Conservation (phyloP, 345 rosid genomes). For the Eucalyptus curtisii region DNA sequence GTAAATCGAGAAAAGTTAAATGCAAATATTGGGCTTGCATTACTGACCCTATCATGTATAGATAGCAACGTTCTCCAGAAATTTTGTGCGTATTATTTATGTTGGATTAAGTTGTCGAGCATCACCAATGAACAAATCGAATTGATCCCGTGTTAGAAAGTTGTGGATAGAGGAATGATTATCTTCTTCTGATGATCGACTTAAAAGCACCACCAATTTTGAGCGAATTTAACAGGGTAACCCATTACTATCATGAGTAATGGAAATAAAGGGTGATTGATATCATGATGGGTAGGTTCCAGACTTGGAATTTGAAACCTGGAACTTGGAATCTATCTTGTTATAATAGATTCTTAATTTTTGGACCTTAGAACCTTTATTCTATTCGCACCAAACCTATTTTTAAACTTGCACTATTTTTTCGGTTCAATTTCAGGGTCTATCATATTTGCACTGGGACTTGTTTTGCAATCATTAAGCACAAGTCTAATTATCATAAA, state of each 20-base stretch:
- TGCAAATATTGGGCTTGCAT: neutral
- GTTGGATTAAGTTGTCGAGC: neutral
- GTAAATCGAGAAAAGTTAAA: neutral
- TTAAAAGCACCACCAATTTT: neutral
- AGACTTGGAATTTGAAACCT: no score
- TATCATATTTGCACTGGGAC: no score
- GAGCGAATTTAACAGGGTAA: neutral
- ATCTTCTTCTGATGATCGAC: rapidly evolving
- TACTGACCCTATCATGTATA: neutral
- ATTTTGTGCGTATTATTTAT: neutral
- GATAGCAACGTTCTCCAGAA: neutral
- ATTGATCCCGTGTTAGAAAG: neutral
- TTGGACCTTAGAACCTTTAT: rapidly evolving
- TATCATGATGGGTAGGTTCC: no score
- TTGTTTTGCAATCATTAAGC: no score
- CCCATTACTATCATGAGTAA: neutral
- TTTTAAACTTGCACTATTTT: no score
- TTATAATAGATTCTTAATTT: no score
- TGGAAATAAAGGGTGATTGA: rapidly evolving
- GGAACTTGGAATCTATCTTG: no score
- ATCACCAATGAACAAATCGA: neutral
- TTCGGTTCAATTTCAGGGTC: rapidly evolving
- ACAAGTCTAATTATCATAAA: no score
- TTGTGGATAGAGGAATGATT: neutral
- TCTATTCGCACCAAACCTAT: rapidly evolving